Base-by-base conservation (phyloP, 2,329 filamentous ascomycete genomes). In the Didymella exigua region DNA sequence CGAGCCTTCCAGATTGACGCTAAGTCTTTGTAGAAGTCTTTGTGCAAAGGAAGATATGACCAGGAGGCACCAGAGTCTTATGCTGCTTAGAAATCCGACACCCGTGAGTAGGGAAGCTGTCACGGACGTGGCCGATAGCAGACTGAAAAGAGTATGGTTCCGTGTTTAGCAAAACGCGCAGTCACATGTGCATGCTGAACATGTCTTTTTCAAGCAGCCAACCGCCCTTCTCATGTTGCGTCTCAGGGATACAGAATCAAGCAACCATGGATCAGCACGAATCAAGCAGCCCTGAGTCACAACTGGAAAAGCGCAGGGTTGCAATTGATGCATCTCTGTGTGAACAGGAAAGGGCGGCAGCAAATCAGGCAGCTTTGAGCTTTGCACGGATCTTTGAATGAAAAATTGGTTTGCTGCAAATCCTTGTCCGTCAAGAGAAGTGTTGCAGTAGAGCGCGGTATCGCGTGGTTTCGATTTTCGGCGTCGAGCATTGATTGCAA, bases 81-180 rank as follows among this genome's bases (percentile, higher is more conserved):
- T 31, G 2, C 7, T 49, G 46, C 18, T 47, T 21, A 47, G n/a
- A 10, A 47, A 53, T 47, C 8, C 4, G 1, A 11, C 24, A 47
- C 49, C 30, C 36, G 43, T 53, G 33, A 42, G 38, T 31, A 27
- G 24, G 27, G 24, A 27, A n/a, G 21, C n/a, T 42, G 27, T 41
- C n/a, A 27, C 40, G 30, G 47, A 50, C 30, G 30, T 19, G 52
- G 42, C 38, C 13, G 38, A 24, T 42, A 11, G 27, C 26, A 26
- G 23, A 9, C 40, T 42, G 14, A 36, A 52, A 48, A 45, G 27
- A 48, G 54, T 33, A 57, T 52, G 44, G 54, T 46, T 30, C 41
- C 49, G 44, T 24, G 52, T 47, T 13, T 43, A 50, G 46, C 42
- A 31, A 48, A 47, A 48, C 49, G 40, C 48, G 49, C 45, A 27